Base-by-base conservation (phyloP, 208 protist genomes). In the Wallacemonas rigidus region DNA sequence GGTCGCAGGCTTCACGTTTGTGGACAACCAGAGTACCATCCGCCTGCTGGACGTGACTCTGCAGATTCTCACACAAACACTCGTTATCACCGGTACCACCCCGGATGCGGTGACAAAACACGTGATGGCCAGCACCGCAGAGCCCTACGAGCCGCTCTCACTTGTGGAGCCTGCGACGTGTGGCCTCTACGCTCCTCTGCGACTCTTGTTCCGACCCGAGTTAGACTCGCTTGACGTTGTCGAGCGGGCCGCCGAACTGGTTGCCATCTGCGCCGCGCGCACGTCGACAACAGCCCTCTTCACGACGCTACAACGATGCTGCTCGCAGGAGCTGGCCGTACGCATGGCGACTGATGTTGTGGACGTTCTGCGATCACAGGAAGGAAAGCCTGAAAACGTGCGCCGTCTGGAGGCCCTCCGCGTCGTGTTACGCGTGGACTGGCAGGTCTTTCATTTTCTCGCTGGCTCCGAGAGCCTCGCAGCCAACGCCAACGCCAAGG, bases 391-490 rank as follows among this genome's bases (percentile, higher is more conserved):
- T 6, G 60, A 65, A 41, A 65, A 65, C 15, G 60, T 65, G 41
- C 17, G 50, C 40, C 38, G 60, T 35, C 60, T 65, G 8, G 60
- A 65, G n/a, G 60, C 60, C n/a, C 60, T 65, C 11, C 8, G 3
- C 17, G 60, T 65, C 0, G 60, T 65, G 60, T 41, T 41, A 26
- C 60, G 60, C 60, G 4, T 1, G 0, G 60, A 65, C 60, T 65
- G 60, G 60, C 36, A 35, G 3, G 12, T 65, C 11, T 65, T 65
- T 41, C 60, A 65, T 45, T 51, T 65, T n/a, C 60, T 65, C 60
- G 50, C 60, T 12, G 60, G 60, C 60, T 65, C 60, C 40, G 60
- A 65, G 7, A 41, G 41, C 5, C 60, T 65, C 41, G 14, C 7
- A 4, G 60, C 11, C n/a, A 65, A 65, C 15, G 43, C 38, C 4